Evolutionary conservation across 768 basidiomycete species (phyloP).

Genomic region (Melanogaster broomeanus): DNA sequence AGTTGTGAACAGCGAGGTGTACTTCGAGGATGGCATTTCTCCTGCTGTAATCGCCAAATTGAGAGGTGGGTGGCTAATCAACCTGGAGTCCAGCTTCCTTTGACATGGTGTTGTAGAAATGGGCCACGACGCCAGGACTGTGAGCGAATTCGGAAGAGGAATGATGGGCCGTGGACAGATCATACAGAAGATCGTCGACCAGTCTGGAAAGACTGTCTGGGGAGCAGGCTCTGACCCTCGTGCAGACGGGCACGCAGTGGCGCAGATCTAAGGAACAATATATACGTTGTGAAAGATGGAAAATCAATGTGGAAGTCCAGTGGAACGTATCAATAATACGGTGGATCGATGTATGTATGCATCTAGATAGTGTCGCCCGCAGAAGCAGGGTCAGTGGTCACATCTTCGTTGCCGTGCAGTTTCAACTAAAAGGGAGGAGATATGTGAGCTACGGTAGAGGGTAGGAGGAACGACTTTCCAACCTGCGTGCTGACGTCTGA

Average conservation of each 20-base stretch:
- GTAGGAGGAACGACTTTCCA: slow-evolving; percentile 12
- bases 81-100: background rate
- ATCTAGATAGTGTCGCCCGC: background rate
- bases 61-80: slow-evolving; percentile 47
- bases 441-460: background rate
- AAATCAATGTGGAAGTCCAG: too few species aligned
- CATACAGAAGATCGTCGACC: slow-evolving; percentile 76
- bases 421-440: slow-evolving; percentile 45
- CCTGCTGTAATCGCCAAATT: slow-evolving; percentile 64
- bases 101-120: slow-evolving; percentile 52
- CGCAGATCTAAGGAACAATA: slow-evolving; percentile 61
- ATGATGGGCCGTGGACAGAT: slow-evolving; percentile 87
- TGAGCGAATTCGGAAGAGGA: slow-evolving; percentile 58
- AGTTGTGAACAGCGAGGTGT: slow-evolving; percentile 76
- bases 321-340: background rate
- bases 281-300: background rate
- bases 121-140: slow-evolving; percentile 80
- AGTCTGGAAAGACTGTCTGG: slow-evolving; percentile 80
- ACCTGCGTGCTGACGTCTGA: slow-evolving; percentile 69
- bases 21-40: slow-evolving; percentile 83
- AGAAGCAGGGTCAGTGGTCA: slow-evolving; percentile 27
- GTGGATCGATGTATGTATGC: slow-evolving; percentile 4
- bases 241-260: slow-evolving; percentile 84
- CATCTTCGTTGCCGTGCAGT: slow-evolving; percentile 70
- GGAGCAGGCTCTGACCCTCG: slow-evolving; percentile 91